Evolutionary conservation across 441 rosid species (phyloP).

Genomic region (California macrophylla): DNA sequence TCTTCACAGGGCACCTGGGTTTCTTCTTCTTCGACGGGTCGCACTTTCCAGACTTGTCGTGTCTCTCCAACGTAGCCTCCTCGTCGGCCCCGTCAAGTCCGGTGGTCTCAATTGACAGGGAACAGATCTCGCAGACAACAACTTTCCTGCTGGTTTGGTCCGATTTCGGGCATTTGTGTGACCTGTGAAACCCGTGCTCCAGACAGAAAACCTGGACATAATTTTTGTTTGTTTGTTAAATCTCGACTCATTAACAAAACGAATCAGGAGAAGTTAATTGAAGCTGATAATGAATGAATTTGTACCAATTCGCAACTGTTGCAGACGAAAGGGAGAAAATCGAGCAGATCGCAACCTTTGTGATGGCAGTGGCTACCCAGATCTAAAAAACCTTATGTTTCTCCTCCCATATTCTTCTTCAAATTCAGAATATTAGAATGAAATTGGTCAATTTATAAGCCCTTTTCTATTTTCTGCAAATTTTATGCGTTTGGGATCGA

Average conservation of each 20-base stretch:
- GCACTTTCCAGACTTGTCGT: conserved; percentile 48
- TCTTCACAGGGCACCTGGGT: conserved; percentile 45
- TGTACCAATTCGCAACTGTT: conserved; percentile 42
- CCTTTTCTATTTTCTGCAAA: too few species aligned
- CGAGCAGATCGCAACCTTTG: conserved; percentile 47
- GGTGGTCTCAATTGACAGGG: conserved; percentile 49
- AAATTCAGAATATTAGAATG: not conserved
- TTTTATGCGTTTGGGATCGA: too few species aligned
- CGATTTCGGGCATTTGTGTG: conserved; percentile 56
- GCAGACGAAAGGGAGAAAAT: conserved; percentile 58
- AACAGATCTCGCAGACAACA: conserved; percentile 58
- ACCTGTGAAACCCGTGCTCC: conserved; percentile 54
- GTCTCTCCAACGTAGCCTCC: conserved; percentile 40
- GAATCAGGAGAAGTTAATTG: not conserved
- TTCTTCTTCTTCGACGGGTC: conserved; percentile 58
- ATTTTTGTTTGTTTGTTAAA: not conserved
- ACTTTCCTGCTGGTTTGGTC: conserved; percentile 52
- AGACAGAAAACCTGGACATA: conserved; percentile 43
- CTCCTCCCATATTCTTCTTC: conserved; percentile 35
- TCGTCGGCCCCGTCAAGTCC: conserved; percentile 32
- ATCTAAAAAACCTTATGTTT: conserved; percentile 63
- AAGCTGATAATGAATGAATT: not conserved
- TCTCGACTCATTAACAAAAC: not conserved
- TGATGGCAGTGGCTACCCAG: conserved; percentile 48
- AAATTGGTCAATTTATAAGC: too few species aligned